Evolutionary conservation across 805 yeast species (phyloP), one percentile per base, ranked within the genome.

Genomic region (Sungouiozyma ichnusensis): DNA sequence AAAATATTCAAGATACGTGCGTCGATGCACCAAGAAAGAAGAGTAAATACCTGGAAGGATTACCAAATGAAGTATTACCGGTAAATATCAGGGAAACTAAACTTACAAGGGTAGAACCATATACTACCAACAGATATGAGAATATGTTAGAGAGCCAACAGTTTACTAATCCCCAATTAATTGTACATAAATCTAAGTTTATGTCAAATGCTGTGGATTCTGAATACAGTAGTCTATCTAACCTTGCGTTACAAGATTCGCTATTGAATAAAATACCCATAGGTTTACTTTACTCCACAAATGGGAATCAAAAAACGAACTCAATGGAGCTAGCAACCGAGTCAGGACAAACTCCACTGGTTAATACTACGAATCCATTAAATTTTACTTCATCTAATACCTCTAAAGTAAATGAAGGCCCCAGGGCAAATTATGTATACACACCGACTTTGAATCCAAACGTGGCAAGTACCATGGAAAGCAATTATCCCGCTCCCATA

Each of bases 11-110:
- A 1, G 73, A 66, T 14, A 69, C 84, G 0, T 90, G 97, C 64
- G 76, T 75, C 27, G 97, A 92, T 64, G 96, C 96, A 4, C 92
- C 92, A 2, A 67, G 97, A 37, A 87, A 86, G 62, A 71, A 76
- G 48, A 83, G 84, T 64, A 90, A 90, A 60, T 88, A 88, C 49
- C 61, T 88, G 41, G 68, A 74, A 24, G 92, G 81, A 44, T 76
- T 74, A 3, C 75, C 77, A 1, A 66, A 63, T 16, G 53, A 47
- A 4, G 47, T 47, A 16, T 37, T 57, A 31, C 50, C 54, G 9
- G 40, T 33, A 16, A 19, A 5, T 6, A 14, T 16, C 7, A 19
- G 24, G 17, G 6, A 16, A 35, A n/a, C 6, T 20, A 16, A 16
- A 14, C 4, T 5, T 17, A 14, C 14, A 14, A 35, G n/a, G 37